Conservation (phyloP, 2,329 filamentous ascomycete species). For the Graphilbum fragrans region DNA sequence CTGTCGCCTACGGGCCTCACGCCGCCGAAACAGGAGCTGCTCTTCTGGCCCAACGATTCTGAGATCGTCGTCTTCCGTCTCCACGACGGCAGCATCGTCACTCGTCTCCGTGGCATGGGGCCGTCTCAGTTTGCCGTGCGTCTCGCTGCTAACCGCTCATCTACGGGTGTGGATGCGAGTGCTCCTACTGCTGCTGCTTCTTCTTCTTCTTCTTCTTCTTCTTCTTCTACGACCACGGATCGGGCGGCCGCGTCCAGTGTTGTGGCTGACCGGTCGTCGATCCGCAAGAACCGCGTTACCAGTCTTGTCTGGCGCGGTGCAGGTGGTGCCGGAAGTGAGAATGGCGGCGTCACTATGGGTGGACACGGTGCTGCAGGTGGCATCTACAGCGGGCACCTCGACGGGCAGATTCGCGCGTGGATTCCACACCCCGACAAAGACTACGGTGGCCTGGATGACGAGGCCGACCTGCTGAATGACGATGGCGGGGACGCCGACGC, state of each 20-base stretch:
- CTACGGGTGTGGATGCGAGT: neutral
- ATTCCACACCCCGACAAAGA: constrained; percentile 36
- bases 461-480: constrained; percentile 24
- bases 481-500: constrained; percentile 28
- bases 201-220: neutral
- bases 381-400: constrained; percentile 70
- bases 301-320: constrained; percentile 59
- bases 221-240: neutral
- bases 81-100: constrained; percentile 61
- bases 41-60: constrained; percentile 72
- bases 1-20: constrained; percentile 49
- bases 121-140: constrained; percentile 34
- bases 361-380: constrained; percentile 38
- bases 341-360: constrained; percentile 48
- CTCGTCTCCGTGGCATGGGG: constrained; percentile 55
- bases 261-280: constrained; percentile 20
- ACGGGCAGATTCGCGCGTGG: constrained; percentile 78
- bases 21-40: constrained; percentile 44
- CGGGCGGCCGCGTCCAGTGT: neutral
- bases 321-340: constrained; percentile 42
- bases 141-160: constrained; percentile 2
- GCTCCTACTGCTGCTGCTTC: neutral
- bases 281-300: constrained; percentile 57
- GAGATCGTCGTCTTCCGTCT: constrained; percentile 74
- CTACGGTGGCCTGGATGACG: constrained; percentile 18